Conservation (phyloP, 768 basidiomycete species). For the Sarcomyxa edulis region DNA sequence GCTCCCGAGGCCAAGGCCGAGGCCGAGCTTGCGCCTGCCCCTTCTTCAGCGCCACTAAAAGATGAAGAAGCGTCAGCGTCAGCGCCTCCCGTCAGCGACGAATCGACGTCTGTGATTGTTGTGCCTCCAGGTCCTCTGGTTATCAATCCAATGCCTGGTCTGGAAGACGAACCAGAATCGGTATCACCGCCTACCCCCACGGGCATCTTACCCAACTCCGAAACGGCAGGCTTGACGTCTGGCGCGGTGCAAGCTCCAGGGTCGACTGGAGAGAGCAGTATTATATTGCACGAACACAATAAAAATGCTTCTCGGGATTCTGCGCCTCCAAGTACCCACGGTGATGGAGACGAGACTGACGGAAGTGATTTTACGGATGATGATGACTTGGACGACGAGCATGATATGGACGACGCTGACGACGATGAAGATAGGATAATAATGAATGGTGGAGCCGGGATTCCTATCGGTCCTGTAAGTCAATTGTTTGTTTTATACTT, state of each 20-base stretch:
- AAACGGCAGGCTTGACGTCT: constrained; percentile 84
- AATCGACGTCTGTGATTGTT: constrained; percentile 21
- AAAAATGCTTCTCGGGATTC: too few species aligned
- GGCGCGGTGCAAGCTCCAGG: constrained; percentile 90
- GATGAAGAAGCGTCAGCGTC: neutral
- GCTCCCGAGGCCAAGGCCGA: constrained; percentile 11
- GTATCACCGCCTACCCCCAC: constrained; percentile 48
- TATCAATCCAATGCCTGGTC: constrained; percentile 14
- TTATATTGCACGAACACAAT: constrained; percentile 11
- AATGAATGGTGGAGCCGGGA: constrained; percentile 72
- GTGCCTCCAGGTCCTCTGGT: constrained; percentile 21
- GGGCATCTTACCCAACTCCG: constrained; percentile 46
- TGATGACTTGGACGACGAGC: constrained; percentile 41
- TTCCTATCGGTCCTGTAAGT: constrained; percentile 67
- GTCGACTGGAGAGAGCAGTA: constrained; percentile 52
- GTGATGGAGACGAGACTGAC: constrained; percentile 42
- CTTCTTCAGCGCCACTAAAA: constrained; percentile 1
- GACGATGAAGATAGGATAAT: constrained; percentile 78
- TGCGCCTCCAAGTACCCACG: constrained; percentile 27
- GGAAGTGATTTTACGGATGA: constrained; percentile 56
- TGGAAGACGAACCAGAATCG: constrained; percentile 30
- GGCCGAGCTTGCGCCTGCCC: constrained; percentile 14
- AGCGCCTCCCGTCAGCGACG: neutral
- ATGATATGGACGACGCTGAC: constrained; percentile 46
- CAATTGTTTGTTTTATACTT: neutral